phyloP scores from a whole-genome alignment of 352 stramenopile genomes.

The Pythium diclinum region DNA sequence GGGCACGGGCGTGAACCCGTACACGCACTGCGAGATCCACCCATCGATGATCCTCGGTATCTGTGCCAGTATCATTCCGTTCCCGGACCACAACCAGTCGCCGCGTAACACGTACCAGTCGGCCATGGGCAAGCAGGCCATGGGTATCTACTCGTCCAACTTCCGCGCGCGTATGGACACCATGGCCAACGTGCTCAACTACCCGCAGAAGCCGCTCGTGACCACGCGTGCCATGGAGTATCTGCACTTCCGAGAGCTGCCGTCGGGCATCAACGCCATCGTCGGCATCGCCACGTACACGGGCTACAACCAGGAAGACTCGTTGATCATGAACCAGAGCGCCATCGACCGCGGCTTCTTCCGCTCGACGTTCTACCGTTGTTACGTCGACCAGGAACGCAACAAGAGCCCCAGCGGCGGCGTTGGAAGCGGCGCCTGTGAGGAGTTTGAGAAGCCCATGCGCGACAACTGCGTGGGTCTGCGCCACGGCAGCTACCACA shows the following conservation, averaged over 20 bases:
- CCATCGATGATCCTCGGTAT: conserved; percentile 99
- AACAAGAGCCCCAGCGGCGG: conserved; percentile 83
- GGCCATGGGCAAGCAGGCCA: conserved; percentile 99
- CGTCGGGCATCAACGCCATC: conserved; percentile 98
- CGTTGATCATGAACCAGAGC: conserved; percentile 99
- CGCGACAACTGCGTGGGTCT: conserved; percentile 94
- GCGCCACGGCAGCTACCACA: conserved; percentile 97
- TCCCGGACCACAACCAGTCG: conserved; percentile 99
- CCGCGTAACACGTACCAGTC: conserved; percentile 99
- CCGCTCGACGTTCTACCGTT: conserved; percentile 98
- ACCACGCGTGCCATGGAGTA: conserved; percentile 99
- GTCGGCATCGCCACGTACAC: conserved; percentile 86
- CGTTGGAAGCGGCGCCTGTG: conserved; percentile 54
- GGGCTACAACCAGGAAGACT: conserved; percentile 99
- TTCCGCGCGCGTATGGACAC: conserved; percentile 99
- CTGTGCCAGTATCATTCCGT: conserved; percentile 99
- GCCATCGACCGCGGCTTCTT: conserved; percentile 99
- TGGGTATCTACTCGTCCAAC: conserved; percentile 99
- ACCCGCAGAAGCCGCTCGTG: conserved; percentile 99
- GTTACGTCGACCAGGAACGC: conserved; percentile 95
- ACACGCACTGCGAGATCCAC: conserved; percentile 99
- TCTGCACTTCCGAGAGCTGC: conserved; percentile 97
- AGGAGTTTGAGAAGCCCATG: conserved; percentile 96
- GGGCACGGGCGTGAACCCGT: conserved; percentile 88
- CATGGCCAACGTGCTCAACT: conserved; percentile 99